These are phyloP conservation scores for Xylaria bambusicola DNA, from an alignment of 495 filamentous ascomycete genomes.

Conservation along the genomic window DNA sequence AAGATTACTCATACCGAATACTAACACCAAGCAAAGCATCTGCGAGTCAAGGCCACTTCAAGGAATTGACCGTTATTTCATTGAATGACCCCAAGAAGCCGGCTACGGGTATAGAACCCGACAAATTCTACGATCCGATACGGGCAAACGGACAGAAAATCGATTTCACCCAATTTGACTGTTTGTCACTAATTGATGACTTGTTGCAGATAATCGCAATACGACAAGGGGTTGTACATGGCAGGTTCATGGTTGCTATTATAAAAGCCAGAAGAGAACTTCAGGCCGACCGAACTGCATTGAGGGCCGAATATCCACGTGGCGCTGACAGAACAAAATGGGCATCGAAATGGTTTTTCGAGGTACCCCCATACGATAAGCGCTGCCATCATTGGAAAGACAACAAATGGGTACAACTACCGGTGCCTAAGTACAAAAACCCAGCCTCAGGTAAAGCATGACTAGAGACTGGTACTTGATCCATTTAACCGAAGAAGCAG, in stretches of 20 bases:
- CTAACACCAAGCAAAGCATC: not conserved
- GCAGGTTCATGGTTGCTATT: not conserved
- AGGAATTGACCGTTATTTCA: not conserved
- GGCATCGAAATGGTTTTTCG: not conserved
- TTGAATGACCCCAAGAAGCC: rapidly evolving
- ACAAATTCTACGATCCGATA: not conserved
- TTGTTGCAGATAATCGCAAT: not conserved
- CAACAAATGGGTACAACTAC: not conserved
- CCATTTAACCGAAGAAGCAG: no score
- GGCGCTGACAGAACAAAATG: not conserved
- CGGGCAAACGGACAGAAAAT: no score
- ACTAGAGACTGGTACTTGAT: no score
- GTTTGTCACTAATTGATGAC: not conserved
- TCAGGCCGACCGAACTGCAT: not conserved
- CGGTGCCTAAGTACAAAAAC: not conserved
- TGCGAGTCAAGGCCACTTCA: not conserved
- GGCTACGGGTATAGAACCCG: not conserved
- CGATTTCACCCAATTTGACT: not conserved
- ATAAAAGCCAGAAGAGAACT: not conserved
- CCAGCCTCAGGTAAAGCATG: no score
- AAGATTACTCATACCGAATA: not conserved
- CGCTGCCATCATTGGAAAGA: not conserved
- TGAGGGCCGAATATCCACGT: not conserved
- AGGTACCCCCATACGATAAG: not conserved
- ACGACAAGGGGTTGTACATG: not conserved